Percentiles rank a stretch among this genome's conserved stretches.
Evolutionary conservation across 768 basidiomycete genomes (phyloP).

Genomic region (Amylocystis lapponica): DNA sequence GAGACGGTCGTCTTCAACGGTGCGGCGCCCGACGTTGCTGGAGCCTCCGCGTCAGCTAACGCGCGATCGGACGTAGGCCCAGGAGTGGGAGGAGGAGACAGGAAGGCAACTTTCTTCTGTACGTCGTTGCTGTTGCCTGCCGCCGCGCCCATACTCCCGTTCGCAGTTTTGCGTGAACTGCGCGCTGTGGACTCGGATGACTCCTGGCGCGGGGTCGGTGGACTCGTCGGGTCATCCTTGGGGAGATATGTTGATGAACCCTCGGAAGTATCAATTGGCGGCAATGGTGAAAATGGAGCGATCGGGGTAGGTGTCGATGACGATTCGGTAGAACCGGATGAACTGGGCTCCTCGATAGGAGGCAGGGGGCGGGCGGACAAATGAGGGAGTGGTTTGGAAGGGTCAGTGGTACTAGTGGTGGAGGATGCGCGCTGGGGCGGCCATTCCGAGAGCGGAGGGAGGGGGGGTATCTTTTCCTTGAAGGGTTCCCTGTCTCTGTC

Average conservation of each 20-base stretch:
- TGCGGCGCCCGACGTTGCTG: slow-evolving; percentile 26
- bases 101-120: slow-evolving; percentile 84
- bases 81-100: slow-evolving; percentile 74
- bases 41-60: slow-evolving; percentile 41
- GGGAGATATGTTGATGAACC: too few species aligned
- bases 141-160: slow-evolving; percentile 27
- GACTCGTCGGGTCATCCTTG: slow-evolving; percentile 19
- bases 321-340: slow-evolving; percentile 28
- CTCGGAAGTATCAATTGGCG: slow-evolving; percentile 8
- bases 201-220: slow-evolving; percentile 15
- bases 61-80: slow-evolving; percentile 43
- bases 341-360: slow-evolving; percentile 38
- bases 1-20: slow-evolving; percentile 62
- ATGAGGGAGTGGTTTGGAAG: slow-evolving; percentile 72
- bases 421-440: slow-evolving; percentile 42
- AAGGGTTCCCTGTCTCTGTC: slow-evolving; percentile 34
- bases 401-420: slow-evolving; percentile 41
- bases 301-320: slow-evolving; percentile 31
- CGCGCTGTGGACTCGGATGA: slow-evolving; percentile 29
- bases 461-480: slow-evolving; percentile 55
- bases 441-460: slow-evolving; percentile 64
- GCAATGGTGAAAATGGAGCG: slow-evolving; percentile 20
- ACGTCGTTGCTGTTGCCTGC: slow-evolving; percentile 37
- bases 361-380: slow-evolving; percentile 45
- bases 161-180: slow-evolving; percentile 35